Base-by-base conservation (phyloP, 495 filamentous ascomycete genomes). In the Amphirosellinia nigrospora region DNA sequence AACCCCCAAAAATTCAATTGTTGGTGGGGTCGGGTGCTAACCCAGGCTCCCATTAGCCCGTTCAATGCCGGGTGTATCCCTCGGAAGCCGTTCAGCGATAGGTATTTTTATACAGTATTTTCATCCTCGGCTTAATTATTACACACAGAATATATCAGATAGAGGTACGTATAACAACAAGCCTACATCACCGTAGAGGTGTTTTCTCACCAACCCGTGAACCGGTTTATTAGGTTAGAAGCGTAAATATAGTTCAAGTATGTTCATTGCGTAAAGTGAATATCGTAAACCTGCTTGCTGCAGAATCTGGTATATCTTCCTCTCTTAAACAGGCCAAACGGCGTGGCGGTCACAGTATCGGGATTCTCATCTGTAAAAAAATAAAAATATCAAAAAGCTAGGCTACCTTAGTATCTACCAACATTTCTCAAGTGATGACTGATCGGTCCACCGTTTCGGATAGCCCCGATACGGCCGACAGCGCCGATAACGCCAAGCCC, bases 11-110 rank as follows among this genome's bases (percentile, higher is more conserved):
- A n/a, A n/a, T n/a, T n/a, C n/a, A n/a, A 26, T 26, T 50, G 46
- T 50, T 50, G 28, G 48, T 28, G 48, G 48, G 23, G 48, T 28
- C 15, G 10, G 2, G n/a, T 10, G 10, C 21, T 23, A 52, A 52
- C 15, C 26, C 3, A 28, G 48, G 10, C 1, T 0, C 10, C 56
- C 56, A 60, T 38, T 38, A 19, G 19, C 48, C 64, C 43, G 45
- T 1, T 26, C 9, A n/a, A 62, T 69, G 45, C 66, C 66, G 66
- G 15, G 56, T 26, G 9, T 69, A 69, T 41, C 66, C 66, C 39
- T 61, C 56, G 30, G 32, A 68, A 68, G 66, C 66, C 66, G 66
- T 21, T 39, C 39, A 32, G 38, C 10, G 13, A 63, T 38, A 46
- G n/a, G n/a, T n/a, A n/a, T n/a, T n/a, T n/a, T n/a, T n/a, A n/a